Base-by-base conservation (phyloP, 78 protist genomes). In the Dictyostelium purpureum region DNA sequence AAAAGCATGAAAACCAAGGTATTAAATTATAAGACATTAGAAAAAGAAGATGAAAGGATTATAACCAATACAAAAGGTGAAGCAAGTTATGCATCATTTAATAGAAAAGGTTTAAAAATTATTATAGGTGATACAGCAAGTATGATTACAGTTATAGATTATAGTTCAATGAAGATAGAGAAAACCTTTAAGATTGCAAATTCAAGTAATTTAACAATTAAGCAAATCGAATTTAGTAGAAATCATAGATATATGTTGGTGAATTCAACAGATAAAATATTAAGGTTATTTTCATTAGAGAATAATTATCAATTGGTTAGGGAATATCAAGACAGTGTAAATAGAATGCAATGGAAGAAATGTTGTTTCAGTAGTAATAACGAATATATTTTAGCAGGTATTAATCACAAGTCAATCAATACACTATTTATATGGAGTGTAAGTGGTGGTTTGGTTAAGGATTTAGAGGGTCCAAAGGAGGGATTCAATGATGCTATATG, bases 391-490 rank as follows among this genome's bases (percentile, higher is more conserved):
- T 16, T 90, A 19, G 95, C 79, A 2, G 96, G 96, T 26, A 40
- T 47, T n/a, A 33, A 66, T 18, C 76, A 52, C 38, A 93, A 81
- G 35, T 87, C 90, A 14, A 67, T 52, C 14, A 95, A 89, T 10
- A 87, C 49, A 16, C 52, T 94, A 24, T 81, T 90, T 19, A 61
- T 90, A 4, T 94, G 96, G 96, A 82, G 31, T 73, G 28, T 45
- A 4, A 21, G 31, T 77, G 96, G 96, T 38, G 67, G 76, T 40
- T 35, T 94, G 6, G 89, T 79, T 16, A 94, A 94, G 35, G 90
- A 78, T 57, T 67, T 94, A 19, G 96, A 94, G 40, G 96, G 96
- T 33, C 96, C 96, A 40, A 94, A 81, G 42, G 96, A 94, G 49
- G 96, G 96, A 12, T n/a, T 94, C 2, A 59, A 51, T 1, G 95